Percentiles rank a stretch among this genome's conserved stretches.
Conservation (phyloP, 345 rosid species). For the Aquilaria malaccensis region DNA sequence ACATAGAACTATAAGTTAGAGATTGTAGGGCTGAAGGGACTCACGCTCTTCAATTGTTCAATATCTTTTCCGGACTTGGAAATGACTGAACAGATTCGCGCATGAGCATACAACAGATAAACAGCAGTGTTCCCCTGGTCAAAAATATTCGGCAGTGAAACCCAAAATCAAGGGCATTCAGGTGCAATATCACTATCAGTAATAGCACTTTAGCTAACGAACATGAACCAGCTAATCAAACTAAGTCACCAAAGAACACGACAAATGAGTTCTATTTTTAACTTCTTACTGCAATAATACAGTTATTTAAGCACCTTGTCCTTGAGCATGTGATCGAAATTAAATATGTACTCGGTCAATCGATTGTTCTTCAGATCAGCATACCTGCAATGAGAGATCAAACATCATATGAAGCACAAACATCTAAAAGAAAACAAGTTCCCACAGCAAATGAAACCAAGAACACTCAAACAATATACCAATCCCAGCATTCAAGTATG, state of each 20-base stretch:
- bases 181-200: neutral
- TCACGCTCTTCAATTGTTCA: conserved; percentile 76
- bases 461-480: too few species aligned
- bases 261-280: neutral
- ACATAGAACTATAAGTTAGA: too few species aligned
- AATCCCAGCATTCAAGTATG: too few species aligned
- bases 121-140: conserved; percentile 96
- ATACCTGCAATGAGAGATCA: too few species aligned
- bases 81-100: conserved; percentile 95
- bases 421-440: neutral
- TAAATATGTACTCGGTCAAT: too few species aligned
- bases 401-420: neutral
- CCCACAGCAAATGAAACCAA: too few species aligned
- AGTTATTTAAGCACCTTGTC: neutral
- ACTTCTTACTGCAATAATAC: neutral
- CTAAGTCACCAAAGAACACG: too few species aligned
- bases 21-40: conserved; percentile 3
- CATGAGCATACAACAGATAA: conserved; percentile 96
- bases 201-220: neutral
- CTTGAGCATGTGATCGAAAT: too few species aligned
- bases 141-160: conserved; percentile 11
- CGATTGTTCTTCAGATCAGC: too few species aligned
- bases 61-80: conserved; percentile 80
- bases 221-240: neutral
- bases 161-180: conserved; percentile 1